Percentiles rank a stretch among this genome's conserved stretches.
These are phyloP conservation scores for Mucor saturninus DNA, from an alignment of 371 early-diverging fungal genomes.

Conservation along the genomic window DNA sequence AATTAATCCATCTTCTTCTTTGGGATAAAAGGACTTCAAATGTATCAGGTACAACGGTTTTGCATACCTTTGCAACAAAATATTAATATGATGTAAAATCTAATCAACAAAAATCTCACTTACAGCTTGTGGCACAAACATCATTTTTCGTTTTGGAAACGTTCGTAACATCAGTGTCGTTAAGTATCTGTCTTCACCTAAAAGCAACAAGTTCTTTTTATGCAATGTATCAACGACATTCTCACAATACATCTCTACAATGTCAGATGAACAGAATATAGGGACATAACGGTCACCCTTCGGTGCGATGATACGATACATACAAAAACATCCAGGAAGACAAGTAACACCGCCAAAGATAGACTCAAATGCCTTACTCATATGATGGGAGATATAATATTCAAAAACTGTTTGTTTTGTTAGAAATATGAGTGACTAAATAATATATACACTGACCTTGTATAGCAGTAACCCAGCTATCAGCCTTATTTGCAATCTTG, in stretches of 20 bases:
- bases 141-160: constrained; percentile 91
- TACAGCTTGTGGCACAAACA: constrained; percentile 91
- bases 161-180: constrained; percentile 94
- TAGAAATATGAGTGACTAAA: not conserved
- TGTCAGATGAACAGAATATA: constrained; percentile 82
- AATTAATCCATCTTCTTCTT: constrained; percentile 97
- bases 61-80: constrained; percentile 64
- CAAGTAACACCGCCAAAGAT: constrained; percentile 98
- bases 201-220: constrained; percentile 91
- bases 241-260: constrained; percentile 90
- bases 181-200: constrained; percentile 96
- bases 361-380: constrained; percentile 94
- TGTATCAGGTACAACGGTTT: constrained; percentile 92
- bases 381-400: constrained; percentile 96
- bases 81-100: not conserved
- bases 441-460: constrained; percentile 58
- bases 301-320: constrained; percentile 90
- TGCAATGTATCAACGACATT: constrained; percentile 94
- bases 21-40: constrained; percentile 91
- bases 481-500: constrained; percentile 83
- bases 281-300: constrained; percentile 69
- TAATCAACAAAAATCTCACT: constrained; percentile 1
- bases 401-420: constrained; percentile 77
- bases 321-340: constrained; percentile 97
- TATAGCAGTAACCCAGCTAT: constrained; percentile 90